These are phyloP conservation scores for Cytospora leucostoma DNA, from an alignment of 2,329 filamentous ascomycete species.

Conservation along the genomic window DNA sequence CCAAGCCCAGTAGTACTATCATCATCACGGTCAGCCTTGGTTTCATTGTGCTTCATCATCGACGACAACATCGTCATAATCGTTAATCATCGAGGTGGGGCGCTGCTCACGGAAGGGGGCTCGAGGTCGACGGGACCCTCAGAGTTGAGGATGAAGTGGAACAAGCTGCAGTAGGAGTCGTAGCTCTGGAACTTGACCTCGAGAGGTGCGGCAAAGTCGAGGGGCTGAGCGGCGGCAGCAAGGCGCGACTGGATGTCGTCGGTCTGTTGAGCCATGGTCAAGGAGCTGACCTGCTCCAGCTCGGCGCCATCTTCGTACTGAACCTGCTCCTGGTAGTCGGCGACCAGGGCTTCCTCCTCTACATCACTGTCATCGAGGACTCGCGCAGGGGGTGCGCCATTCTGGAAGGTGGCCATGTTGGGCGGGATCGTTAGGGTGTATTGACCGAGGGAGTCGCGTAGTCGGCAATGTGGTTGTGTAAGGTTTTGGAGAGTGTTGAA, in stretches of 20 bases:
- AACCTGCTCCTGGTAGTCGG: constrained; percentile 95
- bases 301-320: constrained; percentile 88
- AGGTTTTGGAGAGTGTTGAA: constrained; percentile 28
- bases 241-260: constrained; percentile 94
- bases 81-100: background rate
- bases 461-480: constrained; percentile 27
- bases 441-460: constrained; percentile 36
- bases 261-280: constrained; percentile 71
- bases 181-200: constrained; percentile 99
- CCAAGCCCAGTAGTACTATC: constrained; percentile 98
- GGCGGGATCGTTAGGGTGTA: constrained; percentile 43
- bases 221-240: constrained; percentile 85
- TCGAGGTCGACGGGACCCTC: constrained; percentile 98
- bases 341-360: constrained; percentile 93
- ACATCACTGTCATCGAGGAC: constrained; percentile 80
- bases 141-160: constrained; percentile 99
- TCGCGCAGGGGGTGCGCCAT: constrained; percentile 61
- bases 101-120: constrained; percentile 79
- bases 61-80: background rate
- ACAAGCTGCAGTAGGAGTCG: constrained; percentile 98
- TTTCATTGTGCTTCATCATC: constrained; percentile 2
- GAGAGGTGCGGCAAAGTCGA: constrained; percentile 93
- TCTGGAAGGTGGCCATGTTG: constrained; percentile 64
- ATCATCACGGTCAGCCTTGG: constrained; percentile 20
- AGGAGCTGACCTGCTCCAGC: constrained; percentile 71